Evolutionary conservation across 305 asterid species (phyloP).

Genomic region (Plantago lanceolata): DNA sequence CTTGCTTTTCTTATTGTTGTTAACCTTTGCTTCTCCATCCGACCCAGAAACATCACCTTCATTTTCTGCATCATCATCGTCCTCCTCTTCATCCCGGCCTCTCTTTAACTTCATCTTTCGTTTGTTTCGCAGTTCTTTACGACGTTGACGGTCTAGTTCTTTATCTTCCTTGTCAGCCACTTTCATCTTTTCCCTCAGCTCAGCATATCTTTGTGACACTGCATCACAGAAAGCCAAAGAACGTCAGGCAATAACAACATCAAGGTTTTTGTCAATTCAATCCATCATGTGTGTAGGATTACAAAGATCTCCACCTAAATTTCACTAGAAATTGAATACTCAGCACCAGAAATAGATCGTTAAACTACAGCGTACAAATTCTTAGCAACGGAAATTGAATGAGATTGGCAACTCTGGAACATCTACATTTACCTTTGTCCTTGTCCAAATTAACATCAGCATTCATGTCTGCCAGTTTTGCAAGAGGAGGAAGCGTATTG

Average conservation of each 20-base stretch:
- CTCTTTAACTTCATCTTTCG: conserved; percentile 70
- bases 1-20: conserved; percentile 54
- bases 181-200: conserved; percentile 60
- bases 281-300: not conserved
- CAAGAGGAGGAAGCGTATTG: conserved; percentile 71
- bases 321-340: too few relatives aligned
- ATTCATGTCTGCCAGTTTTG: conserved; percentile 43
- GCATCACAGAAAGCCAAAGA: conserved; percentile 24
- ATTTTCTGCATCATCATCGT: conserved; percentile 26
- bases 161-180: conserved; percentile 77
- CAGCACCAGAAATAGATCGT: too few relatives aligned
- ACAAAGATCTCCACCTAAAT: too few relatives aligned
- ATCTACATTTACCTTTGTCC: conserved; percentile 48
- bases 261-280: not conserved
- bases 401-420: not conserved
- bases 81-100: conserved; percentile 46
- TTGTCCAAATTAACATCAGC: conserved; percentile 43
- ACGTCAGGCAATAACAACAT: conserved; percentile 3
- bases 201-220: conserved; percentile 62
- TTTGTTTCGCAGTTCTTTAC: conserved; percentile 65
- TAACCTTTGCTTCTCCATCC: conserved; percentile 33
- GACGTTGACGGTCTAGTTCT: conserved; percentile 55
- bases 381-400: not conserved
- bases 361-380: too few relatives aligned
- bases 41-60: conserved; percentile 40